Base-by-base conservation (phyloP, 805 yeast species). In the Candida montana region DNA sequence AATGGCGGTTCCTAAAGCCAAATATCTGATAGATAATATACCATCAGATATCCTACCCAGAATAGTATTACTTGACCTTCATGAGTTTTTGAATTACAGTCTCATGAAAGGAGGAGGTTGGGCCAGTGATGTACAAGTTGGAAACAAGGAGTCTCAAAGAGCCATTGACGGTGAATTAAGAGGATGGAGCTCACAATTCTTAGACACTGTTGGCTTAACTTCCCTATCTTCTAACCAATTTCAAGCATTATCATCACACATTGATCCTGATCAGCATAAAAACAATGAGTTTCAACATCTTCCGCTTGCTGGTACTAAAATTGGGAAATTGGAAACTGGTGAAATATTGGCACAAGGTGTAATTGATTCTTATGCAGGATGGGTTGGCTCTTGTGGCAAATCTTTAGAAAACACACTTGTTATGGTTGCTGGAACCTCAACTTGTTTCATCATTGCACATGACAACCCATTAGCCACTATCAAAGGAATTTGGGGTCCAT, bases 401-500 rank as follows among this genome's bases (percentile, higher is more conserved):
- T 28, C 44, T 5, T 40, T 55, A 1, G 45, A 47, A 7, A 39
- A 49, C 6, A 51, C 66, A 5, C 48, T 77, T 19, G 63, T 74
- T 2, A 66, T 77, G 71, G 72, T 76, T 6, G 85, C 82, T 1
- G 83, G 83, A 0, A 79, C 83, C 0, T 75, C 81, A 7, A 77
- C 83, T 1, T 79, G 85, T 47, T 77, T 65, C 45, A 47, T 76
- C 12, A 49, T 62, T 11, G 62, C 65, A 0, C 58, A 63, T 20
- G 47, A 44, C 0, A 39, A 23, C 3, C 35, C 31, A 2, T 45
- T 52, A 2, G 31, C 37, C 7, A 40, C 53, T 1, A 49, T 65
- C 2, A 61, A 66, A 0, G 83, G 83, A 0, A 58, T 77, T 4
- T 79, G 85, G 85, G 83, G 85, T 0, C 84, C 83, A 0, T 78